A percentile compares a stretch with the other conserved stretches of the same genome.
Conservation (phyloP, 2,329 filamentous ascomycete species). For the Talaromyces sp. region DNA sequence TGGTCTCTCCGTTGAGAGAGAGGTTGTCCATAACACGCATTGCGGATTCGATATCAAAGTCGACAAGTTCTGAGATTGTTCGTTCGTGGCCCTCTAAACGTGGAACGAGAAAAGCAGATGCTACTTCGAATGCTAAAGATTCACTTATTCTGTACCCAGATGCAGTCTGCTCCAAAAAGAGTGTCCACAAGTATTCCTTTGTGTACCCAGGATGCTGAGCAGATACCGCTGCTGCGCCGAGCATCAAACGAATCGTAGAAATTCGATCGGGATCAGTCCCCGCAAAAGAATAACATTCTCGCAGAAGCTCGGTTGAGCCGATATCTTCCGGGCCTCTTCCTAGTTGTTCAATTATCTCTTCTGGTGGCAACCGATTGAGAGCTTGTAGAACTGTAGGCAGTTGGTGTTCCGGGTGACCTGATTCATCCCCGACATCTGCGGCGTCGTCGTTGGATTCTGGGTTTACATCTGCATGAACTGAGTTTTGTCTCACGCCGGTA, state of each 20-base stretch:
- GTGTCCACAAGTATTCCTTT: slow-evolving; percentile 32
- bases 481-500: slow-evolving; percentile 21
- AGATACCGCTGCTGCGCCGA: slow-evolving; percentile 40
- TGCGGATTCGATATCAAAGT: slow-evolving; percentile 37
- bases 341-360: slow-evolving; percentile 34
- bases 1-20: slow-evolving; percentile 38
- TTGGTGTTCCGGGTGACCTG: not conserved
- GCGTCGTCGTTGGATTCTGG: not conserved
- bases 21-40: slow-evolving; percentile 45
- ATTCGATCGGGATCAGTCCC: slow-evolving; percentile 30
- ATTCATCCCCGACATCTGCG: not conserved
- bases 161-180: slow-evolving; percentile 37
- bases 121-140: slow-evolving; percentile 35
- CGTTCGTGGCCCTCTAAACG: slow-evolving; percentile 20
- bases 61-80: slow-evolving; percentile 20
- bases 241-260: slow-evolving; percentile 35
- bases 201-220: slow-evolving; percentile 42
- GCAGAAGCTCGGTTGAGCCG: slow-evolving; percentile 45
- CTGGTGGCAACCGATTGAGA: slow-evolving; percentile 1
- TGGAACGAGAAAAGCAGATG: slow-evolving; percentile 39
- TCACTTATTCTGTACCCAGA: slow-evolving; percentile 38
- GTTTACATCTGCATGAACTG: not conserved
- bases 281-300: slow-evolving; percentile 39
- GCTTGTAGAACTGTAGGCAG: not conserved
- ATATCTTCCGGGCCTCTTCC: slow-evolving; percentile 39